Conservation (phyloP, 2,329 filamentous ascomycete species). For the Balansia obtecta region DNA sequence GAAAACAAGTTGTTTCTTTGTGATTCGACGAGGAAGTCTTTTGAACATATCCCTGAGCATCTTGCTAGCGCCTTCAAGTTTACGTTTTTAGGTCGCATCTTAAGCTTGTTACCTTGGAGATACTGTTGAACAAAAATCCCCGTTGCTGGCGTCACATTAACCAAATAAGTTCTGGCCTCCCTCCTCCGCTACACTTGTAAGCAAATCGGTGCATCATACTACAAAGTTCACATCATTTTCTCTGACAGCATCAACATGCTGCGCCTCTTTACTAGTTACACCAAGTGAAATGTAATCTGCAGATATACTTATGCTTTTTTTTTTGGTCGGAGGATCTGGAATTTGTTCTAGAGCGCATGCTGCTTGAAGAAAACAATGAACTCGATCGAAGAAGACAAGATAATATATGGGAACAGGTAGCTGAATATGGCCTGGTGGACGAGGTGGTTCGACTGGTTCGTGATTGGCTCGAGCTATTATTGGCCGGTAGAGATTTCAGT, state of each 20-base stretch:
- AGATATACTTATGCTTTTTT: constrained; percentile 66
- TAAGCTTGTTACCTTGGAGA: constrained; percentile 47
- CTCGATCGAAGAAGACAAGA: constrained; percentile 90
- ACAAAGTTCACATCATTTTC: constrained; percentile 28
- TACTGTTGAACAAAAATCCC: constrained; percentile 60
- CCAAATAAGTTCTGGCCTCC: constrained; percentile 45
- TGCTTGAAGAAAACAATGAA: constrained; percentile 70
- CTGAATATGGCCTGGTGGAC: constrained; percentile 93
- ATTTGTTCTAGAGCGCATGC: constrained; percentile 84
- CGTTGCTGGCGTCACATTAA: constrained; percentile 35
- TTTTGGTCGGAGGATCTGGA: constrained; percentile 66
- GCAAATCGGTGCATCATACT: constrained; percentile 20
- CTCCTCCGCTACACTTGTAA: constrained; percentile 48
- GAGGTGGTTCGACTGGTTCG: constrained; percentile 64
- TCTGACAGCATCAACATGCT: constrained; percentile 37
- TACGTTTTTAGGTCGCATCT: constrained; percentile 44
- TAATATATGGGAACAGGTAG: constrained; percentile 90
- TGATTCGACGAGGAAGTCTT: constrained; percentile 64
- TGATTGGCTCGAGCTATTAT: background rate
- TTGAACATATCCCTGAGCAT: constrained; percentile 66
- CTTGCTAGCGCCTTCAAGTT: constrained; percentile 75
- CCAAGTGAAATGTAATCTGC: constrained; percentile 76
- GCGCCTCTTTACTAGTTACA: constrained; percentile 64
- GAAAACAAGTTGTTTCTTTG: constrained; percentile 57
- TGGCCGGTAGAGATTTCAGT: background rate